A percentile compares a stretch with the other conserved stretches of the same genome.
Evolutionary conservation across 257 asterid species (phyloP).

Genomic region (Lavandula angustifolia): DNA sequence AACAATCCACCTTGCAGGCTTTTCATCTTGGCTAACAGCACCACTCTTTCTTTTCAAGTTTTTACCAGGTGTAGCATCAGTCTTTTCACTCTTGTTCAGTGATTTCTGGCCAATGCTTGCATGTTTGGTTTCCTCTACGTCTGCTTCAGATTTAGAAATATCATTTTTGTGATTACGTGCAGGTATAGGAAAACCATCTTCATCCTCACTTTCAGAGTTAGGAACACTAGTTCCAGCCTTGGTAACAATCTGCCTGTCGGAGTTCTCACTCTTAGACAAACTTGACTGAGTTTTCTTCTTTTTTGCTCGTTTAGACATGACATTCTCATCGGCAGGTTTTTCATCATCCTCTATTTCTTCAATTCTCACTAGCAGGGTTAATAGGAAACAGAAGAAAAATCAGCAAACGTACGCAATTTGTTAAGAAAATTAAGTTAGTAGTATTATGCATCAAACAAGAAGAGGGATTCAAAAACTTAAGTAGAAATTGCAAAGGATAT

Average conservation of each 20-base stretch:
- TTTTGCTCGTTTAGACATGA: constrained; percentile 44
- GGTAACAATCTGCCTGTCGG: constrained; percentile 50
- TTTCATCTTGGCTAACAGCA: constrained; percentile 44
- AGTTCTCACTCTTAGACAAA: constrained; percentile 40
- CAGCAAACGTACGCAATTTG: background rate
- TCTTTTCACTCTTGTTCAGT: constrained; percentile 40
- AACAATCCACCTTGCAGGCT: constrained; percentile 47
- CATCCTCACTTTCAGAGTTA: constrained; percentile 79
- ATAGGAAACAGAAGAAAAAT: constrained; percentile 15
- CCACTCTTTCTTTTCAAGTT: constrained; percentile 60
- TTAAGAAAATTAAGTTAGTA: background rate
- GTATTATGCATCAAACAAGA: background rate
- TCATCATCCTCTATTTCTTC: constrained; percentile 86
- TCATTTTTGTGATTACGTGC: constrained; percentile 35
- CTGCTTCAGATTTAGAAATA: constrained; percentile 30
- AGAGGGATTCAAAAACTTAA: constrained; percentile 2
- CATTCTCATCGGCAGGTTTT: constrained; percentile 48
- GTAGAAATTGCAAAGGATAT: background rate
- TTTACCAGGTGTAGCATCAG: constrained; percentile 36
- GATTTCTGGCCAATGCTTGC: constrained; percentile 37
- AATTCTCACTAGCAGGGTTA: constrained; percentile 59
- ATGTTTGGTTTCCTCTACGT: constrained; percentile 28
- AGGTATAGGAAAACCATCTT: constrained; percentile 83
- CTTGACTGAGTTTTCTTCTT: constrained; percentile 53
- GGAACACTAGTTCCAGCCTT: constrained; percentile 45